These are phyloP conservation scores for Russula abietina DNA, from an alignment of 768 basidiomycete genomes.

Conservation along the genomic window DNA sequence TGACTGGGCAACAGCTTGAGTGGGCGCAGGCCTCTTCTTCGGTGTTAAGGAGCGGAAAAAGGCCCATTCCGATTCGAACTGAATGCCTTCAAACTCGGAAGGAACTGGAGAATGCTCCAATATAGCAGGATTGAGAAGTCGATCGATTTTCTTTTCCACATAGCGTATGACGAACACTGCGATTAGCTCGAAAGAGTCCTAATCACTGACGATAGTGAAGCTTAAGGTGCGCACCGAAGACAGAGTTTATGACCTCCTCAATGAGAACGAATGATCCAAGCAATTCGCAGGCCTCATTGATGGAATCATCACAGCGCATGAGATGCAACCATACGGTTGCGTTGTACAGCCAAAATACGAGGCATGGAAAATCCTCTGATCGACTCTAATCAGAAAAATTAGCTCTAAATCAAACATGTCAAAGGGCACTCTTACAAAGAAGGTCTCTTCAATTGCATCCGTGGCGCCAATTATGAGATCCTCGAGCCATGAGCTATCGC, in stretches of 20 bases:
- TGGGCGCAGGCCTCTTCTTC: constrained; percentile 49
- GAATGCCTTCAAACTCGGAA: constrained; percentile 70
- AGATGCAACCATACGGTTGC: constrained; percentile 86
- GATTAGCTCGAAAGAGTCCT: constrained; percentile 7
- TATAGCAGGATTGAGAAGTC: constrained; percentile 72
- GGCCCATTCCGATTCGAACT: constrained; percentile 97
- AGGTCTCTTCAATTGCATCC: constrained; percentile 85
- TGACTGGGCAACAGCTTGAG: constrained; percentile 32
- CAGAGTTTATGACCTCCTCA: constrained; percentile 89
- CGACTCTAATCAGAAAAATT: constrained; percentile 48
- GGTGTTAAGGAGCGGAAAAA: constrained; percentile 68
- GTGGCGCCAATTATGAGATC: constrained; percentile 88
- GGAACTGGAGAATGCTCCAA: constrained; percentile 79
- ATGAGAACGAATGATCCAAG: constrained; percentile 80
- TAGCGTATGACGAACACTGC: constrained; percentile 92
- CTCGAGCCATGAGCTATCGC: constrained; percentile 88
- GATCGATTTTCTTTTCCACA: constrained; percentile 84
- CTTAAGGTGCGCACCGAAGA: constrained; percentile 60
- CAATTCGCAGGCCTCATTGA: constrained; percentile 74
- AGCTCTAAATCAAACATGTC: constrained; percentile 3
- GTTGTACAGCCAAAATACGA: constrained; percentile 96
- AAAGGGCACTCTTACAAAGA: constrained; percentile 63
- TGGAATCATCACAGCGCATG: constrained; percentile 75
- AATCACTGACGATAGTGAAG: background rate
- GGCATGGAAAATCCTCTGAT: constrained; percentile 76